Evolutionary conservation across 352 stramenopile species (phyloP).

Genomic region (Blastocystis hominis): DNA sequence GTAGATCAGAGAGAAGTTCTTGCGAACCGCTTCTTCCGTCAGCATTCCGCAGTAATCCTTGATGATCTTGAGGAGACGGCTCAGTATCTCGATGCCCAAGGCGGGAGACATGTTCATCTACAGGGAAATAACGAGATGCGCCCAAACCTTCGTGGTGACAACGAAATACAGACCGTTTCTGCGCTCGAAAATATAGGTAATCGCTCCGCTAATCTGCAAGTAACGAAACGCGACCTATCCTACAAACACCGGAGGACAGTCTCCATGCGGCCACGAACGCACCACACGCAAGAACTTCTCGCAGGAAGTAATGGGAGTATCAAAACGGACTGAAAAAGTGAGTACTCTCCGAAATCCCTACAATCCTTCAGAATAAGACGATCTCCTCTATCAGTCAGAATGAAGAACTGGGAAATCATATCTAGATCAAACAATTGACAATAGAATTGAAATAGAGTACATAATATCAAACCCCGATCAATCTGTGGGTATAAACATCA

Average conservation of each 20-base stretch:
- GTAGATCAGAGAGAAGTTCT: slow-evolving; percentile 99
- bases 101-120: slow-evolving; percentile 83
- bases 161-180: slow-evolving; percentile 85
- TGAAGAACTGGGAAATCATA: slow-evolving; percentile 51
- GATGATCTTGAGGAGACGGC: slow-evolving; percentile 84
- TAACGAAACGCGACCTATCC: neutral
- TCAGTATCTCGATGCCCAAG: slow-evolving; percentile 88
- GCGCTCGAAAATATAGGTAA: slow-evolving; percentile 73
- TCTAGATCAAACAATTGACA: neutral
- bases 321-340: slow-evolving; percentile 29
- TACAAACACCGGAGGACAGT: slow-evolving; percentile 85
- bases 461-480: neutral
- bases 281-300: slow-evolving; percentile 97
- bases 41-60: slow-evolving; percentile 98
- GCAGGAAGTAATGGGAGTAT: slow-evolving; percentile 62
- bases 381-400: slow-evolving; percentile 29
- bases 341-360: neutral
- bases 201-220: slow-evolving; percentile 77
- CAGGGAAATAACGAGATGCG: neutral
- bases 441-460: neutral
- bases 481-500: neutral
- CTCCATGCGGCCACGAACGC: slow-evolving; percentile 92
- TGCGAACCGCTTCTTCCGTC: slow-evolving; percentile 89
- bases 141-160: slow-evolving; percentile 74
- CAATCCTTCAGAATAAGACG: slow-evolving; percentile 33